Conservation (phyloP, 306 rosid genomes). For the Elaeagnus macrophylla region DNA sequence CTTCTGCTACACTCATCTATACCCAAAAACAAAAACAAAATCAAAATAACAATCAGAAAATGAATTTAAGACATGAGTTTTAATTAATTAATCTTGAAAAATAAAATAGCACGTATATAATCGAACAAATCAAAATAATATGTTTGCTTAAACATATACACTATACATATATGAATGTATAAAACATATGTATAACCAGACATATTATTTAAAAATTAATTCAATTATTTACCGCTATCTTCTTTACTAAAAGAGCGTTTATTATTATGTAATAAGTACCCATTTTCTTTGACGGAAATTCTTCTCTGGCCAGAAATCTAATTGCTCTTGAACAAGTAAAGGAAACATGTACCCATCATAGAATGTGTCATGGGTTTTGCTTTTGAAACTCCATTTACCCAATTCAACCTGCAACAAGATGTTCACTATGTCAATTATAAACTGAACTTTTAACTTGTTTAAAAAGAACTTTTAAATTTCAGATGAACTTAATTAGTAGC, state of each 20-base stretch:
- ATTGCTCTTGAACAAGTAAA: conserved; percentile 63
- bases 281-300: conserved; percentile 60
- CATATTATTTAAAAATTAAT: too few relatives aligned
- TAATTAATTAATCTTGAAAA: too few relatives aligned
- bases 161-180: neutral
- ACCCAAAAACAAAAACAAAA: conserved; percentile 3
- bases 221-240: too few relatives aligned
- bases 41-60: neutral
- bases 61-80: too few relatives aligned
- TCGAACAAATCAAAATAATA: neutral
- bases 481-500: neutral
- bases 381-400: conserved; percentile 90
- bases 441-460: neutral
- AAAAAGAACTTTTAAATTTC: neutral
- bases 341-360: conserved; percentile 95
- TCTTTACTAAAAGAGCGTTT: too few relatives aligned
- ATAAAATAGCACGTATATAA: too few relatives aligned
- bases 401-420: conserved; percentile 41
- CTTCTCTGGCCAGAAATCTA: conserved; percentile 87
- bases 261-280: conserved; percentile 29
- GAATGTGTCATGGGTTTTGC: conserved; percentile 60
- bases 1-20: conserved; percentile 69
- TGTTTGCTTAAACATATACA: neutral
- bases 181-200: too few relatives aligned
- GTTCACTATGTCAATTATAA: neutral